Conservation (phyloP, 1,139 yeast genomes). For the Candida sojae region DNA sequence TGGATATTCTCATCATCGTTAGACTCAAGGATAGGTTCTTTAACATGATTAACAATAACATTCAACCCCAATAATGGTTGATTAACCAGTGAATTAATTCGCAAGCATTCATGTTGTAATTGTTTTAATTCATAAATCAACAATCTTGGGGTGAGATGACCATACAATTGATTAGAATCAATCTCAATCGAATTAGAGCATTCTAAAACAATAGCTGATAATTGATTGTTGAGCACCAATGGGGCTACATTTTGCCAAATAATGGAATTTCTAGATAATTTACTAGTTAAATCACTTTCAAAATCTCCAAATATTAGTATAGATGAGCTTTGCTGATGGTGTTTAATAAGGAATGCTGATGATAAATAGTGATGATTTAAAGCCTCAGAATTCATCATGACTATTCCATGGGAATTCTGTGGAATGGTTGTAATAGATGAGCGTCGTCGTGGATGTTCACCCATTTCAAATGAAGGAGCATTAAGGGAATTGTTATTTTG, state of each 20-base stretch:
- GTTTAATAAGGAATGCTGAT: conserved; percentile 53
- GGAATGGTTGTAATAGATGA: conserved; percentile 16
- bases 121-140: conserved; percentile 56
- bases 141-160: conserved; percentile 74
- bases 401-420: conserved; percentile 7
- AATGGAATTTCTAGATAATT: conserved; percentile 37
- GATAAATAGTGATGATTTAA: conserved; percentile 25
- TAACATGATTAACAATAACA: conserved; percentile 71
- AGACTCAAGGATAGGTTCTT: conserved; percentile 42
- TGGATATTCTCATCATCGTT: conserved; percentile 11
- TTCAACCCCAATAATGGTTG: conserved; percentile 49
- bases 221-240: conserved; percentile 29
- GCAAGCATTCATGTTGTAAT: conserved; percentile 27
- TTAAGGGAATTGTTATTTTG: background rate
- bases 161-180: conserved; percentile 54
- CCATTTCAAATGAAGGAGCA: conserved; percentile 1
- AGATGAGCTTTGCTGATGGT: conserved; percentile 13
- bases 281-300: conserved; percentile 62
- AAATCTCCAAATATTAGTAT: conserved; percentile 78
- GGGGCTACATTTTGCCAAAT: conserved; percentile 65
- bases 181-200: conserved; percentile 65
- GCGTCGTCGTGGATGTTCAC: conserved; percentile 15
- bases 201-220: conserved; percentile 68
- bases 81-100: conserved; percentile 11
- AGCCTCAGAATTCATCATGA: conserved; percentile 7